These are phyloP conservation scores for Trypanosoma theileri DNA, from an alignment of 208 protist species.

Conservation along the genomic window DNA sequence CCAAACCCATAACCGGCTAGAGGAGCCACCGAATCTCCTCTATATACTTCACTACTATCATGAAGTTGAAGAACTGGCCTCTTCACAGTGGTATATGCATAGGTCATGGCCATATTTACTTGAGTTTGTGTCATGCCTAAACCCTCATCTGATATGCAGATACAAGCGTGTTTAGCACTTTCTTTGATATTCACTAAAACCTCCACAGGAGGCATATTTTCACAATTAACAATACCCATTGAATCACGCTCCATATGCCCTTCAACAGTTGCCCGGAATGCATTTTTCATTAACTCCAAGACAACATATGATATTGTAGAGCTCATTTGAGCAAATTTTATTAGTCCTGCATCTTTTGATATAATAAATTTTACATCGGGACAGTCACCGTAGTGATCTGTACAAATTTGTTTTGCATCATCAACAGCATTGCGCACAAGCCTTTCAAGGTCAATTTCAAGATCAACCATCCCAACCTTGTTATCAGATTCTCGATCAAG, in stretches of 20 bases:
- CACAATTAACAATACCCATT: constrained; percentile 66
- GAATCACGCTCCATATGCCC: constrained; percentile 75
- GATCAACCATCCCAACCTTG: constrained; percentile 80
- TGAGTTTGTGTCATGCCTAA: constrained; percentile 76
- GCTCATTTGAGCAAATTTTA: constrained; percentile 91
- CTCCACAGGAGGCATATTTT: constrained; percentile 78
- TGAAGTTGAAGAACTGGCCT: constrained; percentile 48
- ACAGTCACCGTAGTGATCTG: constrained; percentile 84
- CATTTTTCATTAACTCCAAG: constrained; percentile 95
- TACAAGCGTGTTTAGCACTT: constrained; percentile 74
- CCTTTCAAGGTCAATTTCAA: constrained; percentile 82
- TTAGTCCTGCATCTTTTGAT: constrained; percentile 52
- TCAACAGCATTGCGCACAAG: constrained; percentile 82
- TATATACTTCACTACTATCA: constrained; percentile 20
- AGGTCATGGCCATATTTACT: constrained; percentile 86
- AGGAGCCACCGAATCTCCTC: constrained; percentile 30
- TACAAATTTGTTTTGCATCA: constrained; percentile 91
- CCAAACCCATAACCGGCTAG: constrained; percentile 95
- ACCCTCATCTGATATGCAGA: constrained; percentile 85
- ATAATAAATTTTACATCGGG: constrained; percentile 85
- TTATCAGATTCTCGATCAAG: constrained; percentile 37
- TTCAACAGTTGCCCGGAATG: constrained; percentile 89
- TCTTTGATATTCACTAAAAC: constrained; percentile 77
- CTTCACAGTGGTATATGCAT: constrained; percentile 92
- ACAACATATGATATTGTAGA: constrained; percentile 95